Base-by-base conservation (phyloP, 768 basidiomycete species). In the Collybia sp. region DNA sequence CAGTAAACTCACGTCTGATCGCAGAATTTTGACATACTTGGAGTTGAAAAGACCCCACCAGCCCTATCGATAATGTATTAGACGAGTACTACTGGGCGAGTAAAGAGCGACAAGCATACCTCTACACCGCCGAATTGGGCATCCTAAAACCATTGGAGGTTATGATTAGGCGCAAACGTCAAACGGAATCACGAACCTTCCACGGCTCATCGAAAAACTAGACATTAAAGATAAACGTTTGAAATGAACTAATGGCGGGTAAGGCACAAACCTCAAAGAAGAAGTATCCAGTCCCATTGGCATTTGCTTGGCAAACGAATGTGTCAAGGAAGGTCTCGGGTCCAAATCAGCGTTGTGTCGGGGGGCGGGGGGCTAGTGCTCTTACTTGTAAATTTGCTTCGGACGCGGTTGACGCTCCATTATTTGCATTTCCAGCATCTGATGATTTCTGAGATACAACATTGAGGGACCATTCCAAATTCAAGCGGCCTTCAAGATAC, bases 251-350 rank as follows among this genome's bases (percentile, higher is more conserved):
- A 30, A 12, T 30, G 44, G n/a, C 8, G 42, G 32, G 16, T 9
- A 40, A n/a, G 19, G 8, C n/a, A 48, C 72, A 12, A 40, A 79
- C 79, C 73, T 88, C 88, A 49, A 92, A 91, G 71, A 79, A 94
- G 77, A 93, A 96, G 68, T 95, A 95, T 12, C 79, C 71, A 1
- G 88, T 93, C 11, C 78, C 77, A 50, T 93, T 93, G 13, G 62
- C 50, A 61, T 93, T 96, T 0, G 94, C 88, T 59, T 81, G 76
- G 58, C 95, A 99, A 6, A 93, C 82, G 53, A 91, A 99, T 0
- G 77, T 81, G 60, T 98, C 73, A 48, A 99, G 58, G 75, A 90
- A 99, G 13, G 60, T 79, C 78, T 97, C n/a, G 45, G 2, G 49
- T 16, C 63, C 30, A 32, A 18, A 39, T 45, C 35, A 35, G 30